Conservation (phyloP, 2,329 filamentous ascomycete species). For the Fusarium globosum region DNA sequence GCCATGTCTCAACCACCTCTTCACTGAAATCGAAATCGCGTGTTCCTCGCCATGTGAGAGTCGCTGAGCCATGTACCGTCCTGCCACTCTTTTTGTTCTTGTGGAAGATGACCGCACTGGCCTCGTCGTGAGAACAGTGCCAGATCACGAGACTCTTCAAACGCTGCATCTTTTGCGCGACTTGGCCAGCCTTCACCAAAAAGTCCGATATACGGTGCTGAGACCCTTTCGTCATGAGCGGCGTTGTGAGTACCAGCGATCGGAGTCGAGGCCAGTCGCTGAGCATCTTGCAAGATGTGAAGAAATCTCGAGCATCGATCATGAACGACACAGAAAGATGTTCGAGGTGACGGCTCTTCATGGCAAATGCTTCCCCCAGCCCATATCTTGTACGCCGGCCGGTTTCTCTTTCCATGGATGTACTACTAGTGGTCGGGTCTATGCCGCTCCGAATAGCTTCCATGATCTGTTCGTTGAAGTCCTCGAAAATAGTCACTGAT, state of each 20-base stretch:
- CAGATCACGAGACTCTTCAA: background rate
- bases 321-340: background rate
- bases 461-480: background rate
- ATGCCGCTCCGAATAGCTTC: background rate
- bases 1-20: background rate
- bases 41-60: slow-evolving; percentile 9
- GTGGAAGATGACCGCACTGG: background rate
- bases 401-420: background rate
- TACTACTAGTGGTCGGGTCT: background rate
- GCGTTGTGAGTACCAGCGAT: background rate
- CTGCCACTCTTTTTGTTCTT: background rate
- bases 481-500: background rate
- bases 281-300: background rate
- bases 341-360: background rate
- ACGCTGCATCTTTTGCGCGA: background rate
- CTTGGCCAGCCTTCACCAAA: background rate
- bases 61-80: background rate
- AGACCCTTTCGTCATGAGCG: background rate
- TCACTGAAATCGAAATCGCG: background rate
- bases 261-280: background rate
- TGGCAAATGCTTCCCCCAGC: background rate
- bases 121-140: background rate
- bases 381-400: background rate
- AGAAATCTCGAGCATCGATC: background rate
- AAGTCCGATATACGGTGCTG: background rate